A percentile compares a stretch with the other conserved stretches of the same genome.
Evolutionary conservation across 1,139 yeast genomes (phyloP).

Genomic region (Kurtzmaniella quercitrusa): DNA sequence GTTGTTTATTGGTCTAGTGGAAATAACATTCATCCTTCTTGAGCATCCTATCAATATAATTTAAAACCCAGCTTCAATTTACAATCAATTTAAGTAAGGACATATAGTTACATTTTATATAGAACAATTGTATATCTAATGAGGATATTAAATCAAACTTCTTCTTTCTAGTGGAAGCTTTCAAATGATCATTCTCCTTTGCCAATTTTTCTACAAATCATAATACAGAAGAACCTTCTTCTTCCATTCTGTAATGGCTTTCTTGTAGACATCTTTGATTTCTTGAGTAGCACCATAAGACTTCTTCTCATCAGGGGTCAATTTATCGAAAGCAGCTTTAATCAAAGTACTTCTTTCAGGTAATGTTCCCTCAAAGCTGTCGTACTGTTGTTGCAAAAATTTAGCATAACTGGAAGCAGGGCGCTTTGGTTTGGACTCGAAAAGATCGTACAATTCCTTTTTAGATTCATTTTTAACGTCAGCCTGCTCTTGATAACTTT

Average conservation of each 20-base stretch:
- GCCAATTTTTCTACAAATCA: background rate
- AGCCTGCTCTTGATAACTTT: constrained; percentile 19
- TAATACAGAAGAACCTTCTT: constrained; percentile 10
- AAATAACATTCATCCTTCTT: no score
- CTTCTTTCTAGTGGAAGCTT: no score
- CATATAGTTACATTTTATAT: no score
- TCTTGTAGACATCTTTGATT: constrained; percentile 17
- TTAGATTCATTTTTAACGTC: constrained; percentile 25
- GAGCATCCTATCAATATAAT: no score
- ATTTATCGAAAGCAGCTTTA: constrained; percentile 21
- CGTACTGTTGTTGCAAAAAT: constrained; percentile 26
- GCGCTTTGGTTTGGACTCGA: constrained; percentile 30
- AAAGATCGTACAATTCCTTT: constrained; percentile 14
- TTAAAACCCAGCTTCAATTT: no score
- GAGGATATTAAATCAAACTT: no score
- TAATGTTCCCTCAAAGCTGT: constrained; percentile 16
- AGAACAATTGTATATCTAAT: no score
- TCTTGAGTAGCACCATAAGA: constrained; percentile 19
- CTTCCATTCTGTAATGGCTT: constrained; percentile 25
- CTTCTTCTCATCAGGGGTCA: constrained; percentile 26
- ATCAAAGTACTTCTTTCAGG: constrained; percentile 16
- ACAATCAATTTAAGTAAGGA: background rate
- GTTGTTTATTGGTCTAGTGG: no score
- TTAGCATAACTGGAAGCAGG: constrained; percentile 29
- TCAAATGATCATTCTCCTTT: no score